phyloP scores from a whole-genome alignment of 352 stramenopile species.

The Thraustochytrium sp. region DNA sequence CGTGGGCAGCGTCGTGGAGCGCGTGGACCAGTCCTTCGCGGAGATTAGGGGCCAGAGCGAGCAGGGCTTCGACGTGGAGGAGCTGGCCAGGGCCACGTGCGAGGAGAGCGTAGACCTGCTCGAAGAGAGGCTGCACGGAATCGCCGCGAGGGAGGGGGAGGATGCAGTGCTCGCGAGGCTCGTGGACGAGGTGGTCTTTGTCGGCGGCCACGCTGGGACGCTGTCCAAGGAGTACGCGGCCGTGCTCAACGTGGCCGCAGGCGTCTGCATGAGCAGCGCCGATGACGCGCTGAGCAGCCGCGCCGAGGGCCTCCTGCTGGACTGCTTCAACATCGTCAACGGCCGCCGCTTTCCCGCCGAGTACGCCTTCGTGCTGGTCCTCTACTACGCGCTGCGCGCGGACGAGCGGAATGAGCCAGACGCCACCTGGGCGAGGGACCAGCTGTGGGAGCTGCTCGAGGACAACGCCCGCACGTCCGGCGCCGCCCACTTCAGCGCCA shows the following conservation, averaged over 20 bases:
- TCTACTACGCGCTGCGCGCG: slow-evolving; percentile 3
- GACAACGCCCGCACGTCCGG: background rate
- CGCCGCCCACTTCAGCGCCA: background rate
- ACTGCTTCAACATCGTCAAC: slow-evolving; percentile 14
- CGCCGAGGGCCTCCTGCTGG: background rate
- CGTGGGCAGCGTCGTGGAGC: background rate
- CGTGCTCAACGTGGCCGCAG: background rate
- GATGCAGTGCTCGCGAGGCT: background rate
- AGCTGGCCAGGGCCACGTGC: background rate
- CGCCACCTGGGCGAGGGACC: background rate
- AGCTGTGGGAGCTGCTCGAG: background rate
- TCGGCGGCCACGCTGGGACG: background rate
- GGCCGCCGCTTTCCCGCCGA: background rate
- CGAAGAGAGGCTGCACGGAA: background rate
- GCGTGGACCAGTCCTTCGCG: background rate
- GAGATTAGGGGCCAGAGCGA: background rate
- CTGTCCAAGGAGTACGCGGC: background rate
- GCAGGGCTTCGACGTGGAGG: background rate
- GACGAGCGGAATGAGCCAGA: background rate
- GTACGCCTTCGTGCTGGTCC: background rate
- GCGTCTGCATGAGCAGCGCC: background rate
- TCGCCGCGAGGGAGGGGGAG: background rate
- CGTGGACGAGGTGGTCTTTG: background rate
- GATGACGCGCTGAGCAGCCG: background rate
- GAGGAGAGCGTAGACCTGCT: slow-evolving; percentile 4